Evolutionary conservation across 202 grass and related monocot species (phyloP), one percentile per base, ranked within the genome.

Genomic region (Panicum hallii): DNA sequence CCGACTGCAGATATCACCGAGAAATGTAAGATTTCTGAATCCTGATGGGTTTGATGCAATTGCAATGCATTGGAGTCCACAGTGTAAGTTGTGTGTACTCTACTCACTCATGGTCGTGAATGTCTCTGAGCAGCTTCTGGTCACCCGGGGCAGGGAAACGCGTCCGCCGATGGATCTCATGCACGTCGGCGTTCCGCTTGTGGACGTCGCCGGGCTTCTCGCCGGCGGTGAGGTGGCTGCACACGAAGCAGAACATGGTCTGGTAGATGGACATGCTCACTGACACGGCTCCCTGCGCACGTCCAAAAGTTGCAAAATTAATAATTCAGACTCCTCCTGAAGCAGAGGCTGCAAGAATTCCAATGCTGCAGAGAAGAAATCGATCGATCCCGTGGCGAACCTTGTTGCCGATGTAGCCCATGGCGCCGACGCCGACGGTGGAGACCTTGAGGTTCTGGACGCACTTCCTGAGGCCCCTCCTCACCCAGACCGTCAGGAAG

Each of bases 341-440:
- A 32, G 28, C 68, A 6, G 53, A 30, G 46, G 82, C 38, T 41
- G 38, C 53, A 67, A 40, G 11, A 80, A 50, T 50, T 5, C 48
- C 48, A 50, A 50, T 5, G 0, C 65, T 74, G 47, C 2, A 3
- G 30, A 65, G 1, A 86, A 36, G 41, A 17, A 57, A 1, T 36
- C 36, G 36, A 38, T 38, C 4, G 36, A 38, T 38, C 36, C 36
- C 36, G 36, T 22, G 73, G 19, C 72, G 75, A 54, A 89, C 92
- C 85, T 92, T 99, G 90, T 94, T 99, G 74, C 93, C 97, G 62
- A 99, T 99, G 85, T 96, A 99, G 11, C 97, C 97, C 97, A 99
- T 99, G 88, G 91, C 90, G 54, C 96, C 96, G 50, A 99, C 96
- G 61, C 90, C 93, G 46, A 96, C 93, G 40, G 97, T 92, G 46